phyloP scores from a whole-genome alignment of 1,284 basidiomycete species.

The Xanthoconium separans region DNA sequence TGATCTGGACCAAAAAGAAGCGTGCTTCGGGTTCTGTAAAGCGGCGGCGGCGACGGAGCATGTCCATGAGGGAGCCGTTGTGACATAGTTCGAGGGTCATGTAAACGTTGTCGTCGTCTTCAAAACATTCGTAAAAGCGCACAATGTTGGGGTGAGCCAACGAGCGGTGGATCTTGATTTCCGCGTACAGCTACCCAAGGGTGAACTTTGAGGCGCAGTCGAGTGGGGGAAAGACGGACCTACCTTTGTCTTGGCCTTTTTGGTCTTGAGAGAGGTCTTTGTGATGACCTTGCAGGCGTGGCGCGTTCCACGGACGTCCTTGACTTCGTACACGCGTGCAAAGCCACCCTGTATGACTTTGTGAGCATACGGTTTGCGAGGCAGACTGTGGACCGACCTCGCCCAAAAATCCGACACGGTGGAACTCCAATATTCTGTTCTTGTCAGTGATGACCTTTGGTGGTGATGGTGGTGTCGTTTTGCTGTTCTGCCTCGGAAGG shows the following conservation, averaged over 20 bases:
- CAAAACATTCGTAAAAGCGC: conserved; percentile 91
- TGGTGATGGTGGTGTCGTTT: conserved; percentile 79
- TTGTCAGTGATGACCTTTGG: conserved; percentile 76
- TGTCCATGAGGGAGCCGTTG: conserved; percentile 88
- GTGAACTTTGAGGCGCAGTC: conserved; percentile 1
- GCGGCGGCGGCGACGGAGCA: conserved; percentile 84
- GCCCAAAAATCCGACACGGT: conserved; percentile 78
- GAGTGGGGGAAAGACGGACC: conserved; percentile 15
- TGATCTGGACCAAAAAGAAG: conserved; percentile 91
- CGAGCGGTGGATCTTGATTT: conserved; percentile 97
- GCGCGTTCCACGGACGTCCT: conserved; percentile 61
- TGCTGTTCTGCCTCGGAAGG: conserved; percentile 75
- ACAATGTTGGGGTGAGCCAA: conserved; percentile 94
- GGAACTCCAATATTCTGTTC: conserved; percentile 54
- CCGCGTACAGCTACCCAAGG: conserved; percentile 80
- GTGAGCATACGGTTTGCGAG: conserved; percentile 1
- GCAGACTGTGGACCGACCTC: conserved; percentile 55
- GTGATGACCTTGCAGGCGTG: conserved; percentile 89
- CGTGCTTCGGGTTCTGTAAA: conserved; percentile 93
- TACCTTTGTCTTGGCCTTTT: conserved; percentile 92
- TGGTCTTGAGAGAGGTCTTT: conserved; percentile 80
- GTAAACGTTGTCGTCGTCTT: conserved; percentile 95
- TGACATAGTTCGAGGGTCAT: conserved; percentile 94
- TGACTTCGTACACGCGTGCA: conserved; percentile 87
- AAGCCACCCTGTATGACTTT: conserved; percentile 71